phyloP scores from a whole-genome alignment of 495 filamentous ascomycete species.

The Penicillium pancosmium region DNA sequence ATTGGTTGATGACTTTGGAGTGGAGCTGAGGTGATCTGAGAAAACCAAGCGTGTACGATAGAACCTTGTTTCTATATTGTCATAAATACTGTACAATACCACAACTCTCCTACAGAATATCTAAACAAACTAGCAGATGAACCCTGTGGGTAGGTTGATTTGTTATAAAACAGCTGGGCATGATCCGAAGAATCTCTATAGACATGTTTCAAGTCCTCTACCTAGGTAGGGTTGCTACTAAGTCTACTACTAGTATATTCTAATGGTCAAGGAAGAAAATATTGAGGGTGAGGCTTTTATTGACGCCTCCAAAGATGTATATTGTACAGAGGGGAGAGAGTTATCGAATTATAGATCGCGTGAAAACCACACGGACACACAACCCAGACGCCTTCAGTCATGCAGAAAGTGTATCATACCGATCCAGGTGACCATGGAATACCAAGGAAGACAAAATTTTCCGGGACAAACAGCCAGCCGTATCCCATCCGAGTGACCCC shows the following conservation, averaged over 20 bases:
- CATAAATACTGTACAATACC: conserved; percentile 25
- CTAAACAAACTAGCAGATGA: not conserved
- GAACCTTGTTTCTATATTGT: conserved; percentile 2
- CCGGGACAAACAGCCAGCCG: conserved; percentile 28
- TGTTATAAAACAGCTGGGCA: not conserved
- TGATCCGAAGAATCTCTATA: not conserved
- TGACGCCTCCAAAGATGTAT: conserved; percentile 14
- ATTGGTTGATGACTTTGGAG: conserved; percentile 69
- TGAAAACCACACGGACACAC: conserved; percentile 30
- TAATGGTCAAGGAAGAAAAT: not conserved
- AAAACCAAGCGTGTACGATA: conserved; percentile 18
- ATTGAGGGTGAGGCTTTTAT: conserved; percentile 15
- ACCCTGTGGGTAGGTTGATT: no score
- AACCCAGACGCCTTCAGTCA: conserved; percentile 41
- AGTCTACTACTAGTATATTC: no score
- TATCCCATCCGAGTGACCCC: conserved; percentile 31
- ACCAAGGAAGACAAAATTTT: conserved; percentile 29
- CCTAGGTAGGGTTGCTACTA: no score
- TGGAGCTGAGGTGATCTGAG: conserved; percentile 70
- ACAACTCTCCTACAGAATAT: not conserved
- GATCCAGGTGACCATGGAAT: conserved; percentile 34
- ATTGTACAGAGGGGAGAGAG: conserved; percentile 45
- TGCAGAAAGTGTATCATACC: conserved; percentile 47
- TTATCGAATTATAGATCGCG: conserved; percentile 25
- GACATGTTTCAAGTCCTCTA: no score